Evolutionary conservation across 148 eudicot genomes (phyloP).

Genomic region (Vaccinium darrowii): DNA sequence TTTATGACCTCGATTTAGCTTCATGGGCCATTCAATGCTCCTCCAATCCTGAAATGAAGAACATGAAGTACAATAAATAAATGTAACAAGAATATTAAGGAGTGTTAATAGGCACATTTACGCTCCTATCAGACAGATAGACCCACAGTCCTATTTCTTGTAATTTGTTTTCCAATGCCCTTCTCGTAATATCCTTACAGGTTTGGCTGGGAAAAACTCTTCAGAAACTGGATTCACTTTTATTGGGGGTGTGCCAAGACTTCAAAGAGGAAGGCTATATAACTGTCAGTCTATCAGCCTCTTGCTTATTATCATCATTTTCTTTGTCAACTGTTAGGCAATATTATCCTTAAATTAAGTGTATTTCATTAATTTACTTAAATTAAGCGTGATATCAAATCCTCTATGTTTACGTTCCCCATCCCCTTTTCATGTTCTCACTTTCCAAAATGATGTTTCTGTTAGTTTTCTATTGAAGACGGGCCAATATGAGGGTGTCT

Average conservation of each 20-base stretch:
- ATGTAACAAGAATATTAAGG: too few species aligned
- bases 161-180: not conserved
- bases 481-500: slow-evolving; percentile 2
- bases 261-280: slow-evolving; percentile 73
- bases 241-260: slow-evolving; percentile 85
- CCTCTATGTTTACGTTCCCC: not conserved
- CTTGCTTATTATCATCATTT: slow-evolving; percentile 5
- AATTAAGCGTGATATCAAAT: not conserved
- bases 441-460: slow-evolving; percentile 1
- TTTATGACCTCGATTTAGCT: too few species aligned
- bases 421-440: slow-evolving; percentile 1
- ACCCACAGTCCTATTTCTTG: not conserved
- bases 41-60: too few species aligned
- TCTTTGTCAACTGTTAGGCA: not conserved
- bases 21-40: too few species aligned
- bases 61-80: too few species aligned
- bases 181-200: slow-evolving; percentile 35
- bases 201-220: slow-evolving; percentile 91
- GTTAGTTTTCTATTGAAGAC: not conserved
- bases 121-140: too few species aligned
- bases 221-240: slow-evolving; percentile 88
- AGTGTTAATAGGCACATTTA: too few species aligned
- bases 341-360: not conserved
- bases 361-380: not conserved
- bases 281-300: slow-evolving; percentile 52